These are phyloP conservation scores for Plasmodium fragile DNA, from an alignment of 169 alveolate species.

Conservation along the genomic window DNA sequence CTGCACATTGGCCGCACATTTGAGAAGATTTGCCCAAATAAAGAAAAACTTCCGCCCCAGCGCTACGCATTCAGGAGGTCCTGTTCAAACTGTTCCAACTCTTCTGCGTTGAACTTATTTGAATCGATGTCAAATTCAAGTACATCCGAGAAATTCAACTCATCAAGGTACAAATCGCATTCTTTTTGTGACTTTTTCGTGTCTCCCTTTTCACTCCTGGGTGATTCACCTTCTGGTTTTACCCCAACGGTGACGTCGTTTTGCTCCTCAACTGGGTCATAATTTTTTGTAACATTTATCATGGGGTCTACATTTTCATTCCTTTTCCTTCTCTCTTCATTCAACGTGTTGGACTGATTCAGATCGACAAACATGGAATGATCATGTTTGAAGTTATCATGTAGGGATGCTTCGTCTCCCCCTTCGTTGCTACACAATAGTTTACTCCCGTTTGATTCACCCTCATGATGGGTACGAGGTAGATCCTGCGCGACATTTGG, in stretches of 20 bases:
- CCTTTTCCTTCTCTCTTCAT: background rate
- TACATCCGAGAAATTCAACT: slow-evolving; percentile 19
- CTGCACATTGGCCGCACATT: background rate
- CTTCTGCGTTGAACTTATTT: slow-evolving; percentile 32
- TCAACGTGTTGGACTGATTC: background rate
- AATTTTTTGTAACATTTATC: background rate
- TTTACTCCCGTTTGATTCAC: background rate
- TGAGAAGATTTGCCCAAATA: background rate
- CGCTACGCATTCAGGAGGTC: slow-evolving; percentile 32
- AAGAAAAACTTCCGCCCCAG: background rate
- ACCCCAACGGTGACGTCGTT: background rate
- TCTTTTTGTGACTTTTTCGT: background rate
- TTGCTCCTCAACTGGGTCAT: background rate
- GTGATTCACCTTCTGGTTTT: background rate
- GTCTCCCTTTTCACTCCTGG: background rate
- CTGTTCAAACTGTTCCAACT: slow-evolving; percentile 66
- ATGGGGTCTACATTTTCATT: background rate
- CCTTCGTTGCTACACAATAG: background rate
- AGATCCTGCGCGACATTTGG: background rate
- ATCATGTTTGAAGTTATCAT: slow-evolving; percentile 2
- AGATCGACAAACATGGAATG: background rate
- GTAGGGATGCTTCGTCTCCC: background rate
- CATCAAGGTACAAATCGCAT: slow-evolving; percentile 29
- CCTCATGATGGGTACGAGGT: background rate
- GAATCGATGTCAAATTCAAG: slow-evolving; percentile 30